Conservation (phyloP, 305 asterid genomes). For the Fraxinus nigra region DNA sequence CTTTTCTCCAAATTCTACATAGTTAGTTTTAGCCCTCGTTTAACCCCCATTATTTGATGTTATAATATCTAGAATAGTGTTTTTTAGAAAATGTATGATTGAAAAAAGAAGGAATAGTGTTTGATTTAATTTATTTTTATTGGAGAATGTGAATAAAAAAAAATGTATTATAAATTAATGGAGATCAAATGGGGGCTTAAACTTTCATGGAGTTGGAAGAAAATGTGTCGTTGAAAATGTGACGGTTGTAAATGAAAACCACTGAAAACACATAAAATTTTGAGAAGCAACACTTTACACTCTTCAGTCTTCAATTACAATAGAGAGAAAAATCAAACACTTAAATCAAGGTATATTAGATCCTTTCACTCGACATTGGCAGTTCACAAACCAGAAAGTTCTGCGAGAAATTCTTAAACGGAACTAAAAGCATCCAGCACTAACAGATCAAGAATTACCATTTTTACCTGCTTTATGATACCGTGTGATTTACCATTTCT, state of each 20-base stretch:
- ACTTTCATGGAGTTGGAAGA: not conserved
- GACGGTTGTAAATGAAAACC: not conserved
- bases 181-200: too few species aligned
- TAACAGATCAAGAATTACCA: constrained; percentile 3
- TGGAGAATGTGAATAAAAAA: too few species aligned
- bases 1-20: not conserved
- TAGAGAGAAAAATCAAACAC: not conserved
- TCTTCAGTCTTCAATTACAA: not conserved
- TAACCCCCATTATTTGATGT: too few species aligned
- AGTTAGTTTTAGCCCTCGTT: too few species aligned
- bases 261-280: not conserved
- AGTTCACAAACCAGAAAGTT: not conserved
- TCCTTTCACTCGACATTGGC: not conserved
- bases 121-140: too few species aligned
- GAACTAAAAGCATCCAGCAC: not conserved
- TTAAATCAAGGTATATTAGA: not conserved
- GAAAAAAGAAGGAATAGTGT: too few species aligned
- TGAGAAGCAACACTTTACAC: not conserved
- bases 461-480: not conserved
- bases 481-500: constrained; percentile 3
- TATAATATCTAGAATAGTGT: too few species aligned
- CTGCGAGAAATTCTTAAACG: not conserved
- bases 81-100: too few species aligned
- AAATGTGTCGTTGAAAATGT: not conserved
- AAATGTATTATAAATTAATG: too few species aligned